phyloP scores from a whole-genome alignment of 2,329 filamentous ascomycete species.

The Verticillium nubilum region DNA sequence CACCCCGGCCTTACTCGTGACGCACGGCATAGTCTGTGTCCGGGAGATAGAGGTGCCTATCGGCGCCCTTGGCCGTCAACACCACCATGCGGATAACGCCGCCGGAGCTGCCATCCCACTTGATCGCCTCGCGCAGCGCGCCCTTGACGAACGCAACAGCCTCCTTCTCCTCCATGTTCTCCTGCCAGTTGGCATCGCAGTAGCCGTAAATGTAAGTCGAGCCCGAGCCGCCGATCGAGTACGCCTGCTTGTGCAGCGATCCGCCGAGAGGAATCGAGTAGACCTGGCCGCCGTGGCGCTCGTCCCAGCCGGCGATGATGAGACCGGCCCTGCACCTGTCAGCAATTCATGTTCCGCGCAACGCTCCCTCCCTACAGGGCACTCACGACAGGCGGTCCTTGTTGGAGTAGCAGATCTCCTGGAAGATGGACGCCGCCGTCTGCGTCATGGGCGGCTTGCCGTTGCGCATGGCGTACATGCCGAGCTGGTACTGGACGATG shows the following conservation, averaged over 20 bases:
- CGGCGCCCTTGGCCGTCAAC: constrained; percentile 80
- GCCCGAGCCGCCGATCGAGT: constrained; percentile 91
- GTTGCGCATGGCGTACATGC: constrained; percentile 86
- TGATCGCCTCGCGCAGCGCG: constrained; percentile 88
- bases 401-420: constrained; percentile 97
- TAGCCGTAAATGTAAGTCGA: constrained; percentile 99
- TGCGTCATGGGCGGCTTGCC: constrained; percentile 89
- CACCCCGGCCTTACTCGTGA: constrained; percentile 47
- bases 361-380: neutral
- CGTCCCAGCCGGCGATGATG: constrained; percentile 98
- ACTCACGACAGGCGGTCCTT: constrained; percentile 85
- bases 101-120: constrained; percentile 98
- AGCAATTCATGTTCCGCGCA: neutral
- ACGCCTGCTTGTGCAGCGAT: constrained; percentile 94
- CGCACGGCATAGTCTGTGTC: constrained; percentile 78
- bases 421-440: constrained; percentile 91
- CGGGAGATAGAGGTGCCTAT: constrained; percentile 91
- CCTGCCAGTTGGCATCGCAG: constrained; percentile 93
- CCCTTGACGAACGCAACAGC: constrained; percentile 91
- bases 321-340: constrained; percentile 70
- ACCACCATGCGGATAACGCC: constrained; percentile 98
- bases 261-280: constrained; percentile 96
- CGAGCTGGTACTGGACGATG: constrained; percentile 94
- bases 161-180: constrained; percentile 88
- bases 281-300: constrained; percentile 90